Evolutionary conservation across 805 yeast genomes (phyloP).

Genomic region (Maudiozyma serrabonitensis): DNA sequence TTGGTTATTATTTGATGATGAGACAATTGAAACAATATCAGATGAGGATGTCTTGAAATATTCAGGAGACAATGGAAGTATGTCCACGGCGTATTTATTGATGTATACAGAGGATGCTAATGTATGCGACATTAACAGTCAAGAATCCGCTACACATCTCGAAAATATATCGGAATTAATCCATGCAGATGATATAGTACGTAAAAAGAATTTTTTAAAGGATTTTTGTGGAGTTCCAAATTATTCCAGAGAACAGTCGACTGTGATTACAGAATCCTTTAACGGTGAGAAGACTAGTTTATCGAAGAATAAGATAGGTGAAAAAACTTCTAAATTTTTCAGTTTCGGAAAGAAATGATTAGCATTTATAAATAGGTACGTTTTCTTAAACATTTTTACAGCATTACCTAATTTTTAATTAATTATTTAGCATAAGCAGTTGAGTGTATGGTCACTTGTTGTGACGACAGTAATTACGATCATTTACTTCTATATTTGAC

Average conservation of each 20-base stretch:
- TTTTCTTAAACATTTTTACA: no score
- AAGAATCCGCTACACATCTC: conserved; percentile 3
- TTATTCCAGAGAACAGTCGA: background rate
- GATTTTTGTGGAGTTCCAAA: background rate
- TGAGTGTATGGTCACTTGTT: no score
- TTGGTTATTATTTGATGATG: conserved; percentile 93
- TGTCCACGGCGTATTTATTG: conserved; percentile 83
- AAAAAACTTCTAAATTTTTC: conserved; percentile 4
- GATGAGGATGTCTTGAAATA: conserved; percentile 75
- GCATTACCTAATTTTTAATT: no score
- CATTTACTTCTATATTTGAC: no score
- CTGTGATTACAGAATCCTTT: background rate
- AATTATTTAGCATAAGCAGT: no score
- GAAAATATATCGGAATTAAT: conserved; percentile 19
- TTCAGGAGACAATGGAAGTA: conserved; percentile 78
- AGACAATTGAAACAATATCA: conserved; percentile 80
- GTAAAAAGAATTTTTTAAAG: background rate
- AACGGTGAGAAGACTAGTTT: background rate
- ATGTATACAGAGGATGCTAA: conserved; percentile 38
- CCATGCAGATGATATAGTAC: background rate
- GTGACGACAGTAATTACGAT: no score
- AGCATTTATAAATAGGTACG: background rate
- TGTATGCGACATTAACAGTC: background rate
- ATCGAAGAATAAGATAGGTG: background rate
- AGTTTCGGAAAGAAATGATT: conserved; percentile 3